Evolutionary conservation across 495 filamentous ascomycete species (phyloP), one percentile per base, ranked within the genome.

Genomic region (Acidomyces sp.): DNA sequence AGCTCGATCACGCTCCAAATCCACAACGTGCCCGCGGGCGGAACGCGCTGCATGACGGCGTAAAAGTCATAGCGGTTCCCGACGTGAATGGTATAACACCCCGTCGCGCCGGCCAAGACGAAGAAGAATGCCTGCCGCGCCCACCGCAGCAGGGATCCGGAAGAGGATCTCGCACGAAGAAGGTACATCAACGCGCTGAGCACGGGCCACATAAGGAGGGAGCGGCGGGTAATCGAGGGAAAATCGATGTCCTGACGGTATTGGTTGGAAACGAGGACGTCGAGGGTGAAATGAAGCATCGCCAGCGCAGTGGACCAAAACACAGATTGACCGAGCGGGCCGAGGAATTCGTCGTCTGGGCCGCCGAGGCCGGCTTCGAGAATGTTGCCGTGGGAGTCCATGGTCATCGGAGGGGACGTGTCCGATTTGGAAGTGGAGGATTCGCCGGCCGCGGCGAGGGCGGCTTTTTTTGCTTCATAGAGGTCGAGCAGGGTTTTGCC

Each of bases 1-100:
- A 95, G 72, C 61, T 97, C 90, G 34, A 94, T 64, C 24, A 94
- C 76, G 13, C 78, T 78, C 90, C 88, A 97, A 11, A 97, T 74
- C 88, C 88, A 94, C 15, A 95, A 57, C 12, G 82, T 85, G 1
- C 85, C 92, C n/a, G 93, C 56, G 16, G 85, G 75, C 16, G 90
- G 90, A 0, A 85, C 82, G 40, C 72, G 76, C 64, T 93, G 92
- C 90, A 97, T 88, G 2, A 93, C 77, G 9, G 77, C 82, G 54
- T 85, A 77, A 52, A 94, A 94, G 0, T 77, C 74, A 38, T 75
- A 69, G 21, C 61, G 67, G 54, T 94, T 97, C 3, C 80, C 84
- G 15, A 85, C 75, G 41, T 78, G 63, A 26, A 96, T 77, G 26
- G 94, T 65, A 58, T 83, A 85, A 57, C 70, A 78, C 4, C 90